Evolutionary conservation across 495 filamentous ascomycete genomes (phyloP), one percentile per base, ranked within the genome.

Genomic region (Venustampulla echinocandica): DNA sequence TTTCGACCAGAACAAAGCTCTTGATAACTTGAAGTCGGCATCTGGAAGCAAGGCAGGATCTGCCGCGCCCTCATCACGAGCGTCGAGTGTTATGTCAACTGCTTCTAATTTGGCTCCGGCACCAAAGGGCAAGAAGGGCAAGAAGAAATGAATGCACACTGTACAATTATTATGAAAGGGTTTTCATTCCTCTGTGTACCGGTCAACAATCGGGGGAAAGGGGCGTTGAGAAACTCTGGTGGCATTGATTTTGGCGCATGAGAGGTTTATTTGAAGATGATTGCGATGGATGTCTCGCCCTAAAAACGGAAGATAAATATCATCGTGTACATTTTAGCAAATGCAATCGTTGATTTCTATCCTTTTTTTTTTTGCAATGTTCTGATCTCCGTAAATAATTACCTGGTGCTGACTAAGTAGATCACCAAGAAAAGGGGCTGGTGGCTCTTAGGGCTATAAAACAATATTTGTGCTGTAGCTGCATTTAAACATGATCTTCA

Each of bases 1-100:
- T 13, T 24, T 10, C 39, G 0, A 24, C 46, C 51, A 81, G 77
- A 81, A 80, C 57, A 80, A 80, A 61, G 73, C 75, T 6, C 62
- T 81, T 13, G 77, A 81, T 22, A 77, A 76, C 36, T 63, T 80
- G 32, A 81, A 80, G 62, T 74, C 73, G 19, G 64, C 56, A 2
- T 68, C 65, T 18, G 66, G 48, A 36, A 58, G 58, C 39, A 61
- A 60, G 36, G 57, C 57, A 10, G 57, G 50, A 14, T 57, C 54
- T 14, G 52, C 55, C 2, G 49, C 54, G 20, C 54, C 57, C 25
- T 61, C 63, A 11, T 61, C 56, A 7, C 47, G 59, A 45, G 63
- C 58, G 15, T 73, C 69, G 52, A 76, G 75, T 54, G 65, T 70
- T 32, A 76, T 67, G 50, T 78, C 76, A n/a, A 67, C 70, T 4